Evolutionary conservation across 208 protist species (phyloP).

Genomic region (Herpetomonas samuelpessoai): DNA sequence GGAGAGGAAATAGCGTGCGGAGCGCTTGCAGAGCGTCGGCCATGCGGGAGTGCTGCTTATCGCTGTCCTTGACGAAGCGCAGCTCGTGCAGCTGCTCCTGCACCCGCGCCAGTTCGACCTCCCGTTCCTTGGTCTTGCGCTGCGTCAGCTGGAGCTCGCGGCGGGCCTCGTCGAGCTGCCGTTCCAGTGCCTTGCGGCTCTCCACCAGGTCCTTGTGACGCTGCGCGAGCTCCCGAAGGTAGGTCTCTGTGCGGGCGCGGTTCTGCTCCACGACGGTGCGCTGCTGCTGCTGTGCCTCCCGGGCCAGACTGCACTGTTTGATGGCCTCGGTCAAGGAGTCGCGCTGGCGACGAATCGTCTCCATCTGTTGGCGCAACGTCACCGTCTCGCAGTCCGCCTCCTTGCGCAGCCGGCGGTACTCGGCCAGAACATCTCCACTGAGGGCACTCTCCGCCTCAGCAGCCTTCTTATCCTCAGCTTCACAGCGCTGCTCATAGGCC

Average conservation of each 20-base stretch:
- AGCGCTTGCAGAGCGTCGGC: conserved; percentile 88
- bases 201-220: conserved; percentile 52
- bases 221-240: conserved; percentile 46
- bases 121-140: conserved; percentile 56
- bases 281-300: conserved; percentile 55
- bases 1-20: conserved; percentile 88
- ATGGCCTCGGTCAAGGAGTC: conserved; percentile 57
- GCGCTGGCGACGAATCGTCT: conserved; percentile 62
- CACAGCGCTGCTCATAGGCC: conserved; percentile 57
- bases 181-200: conserved; percentile 26
- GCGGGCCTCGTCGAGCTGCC: conserved; percentile 35
- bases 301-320: conserved; percentile 50
- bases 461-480: conserved; percentile 49
- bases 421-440: conserved; percentile 44
- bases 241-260: conserved; percentile 28
- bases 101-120: conserved; percentile 80
- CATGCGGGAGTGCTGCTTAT: conserved; percentile 67
- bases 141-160: conserved; percentile 43
- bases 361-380: conserved; percentile 66
- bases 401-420: conserved; percentile 79
- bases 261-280: conserved; percentile 37
- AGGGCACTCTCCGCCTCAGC: conserved; percentile 25
- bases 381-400: conserved; percentile 86
- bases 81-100: conserved; percentile 89
- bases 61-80: conserved; percentile 80